These are phyloP conservation scores for Prunus salicina DNA, from an alignment of 306 rosid genomes.

Conservation along the genomic window DNA sequence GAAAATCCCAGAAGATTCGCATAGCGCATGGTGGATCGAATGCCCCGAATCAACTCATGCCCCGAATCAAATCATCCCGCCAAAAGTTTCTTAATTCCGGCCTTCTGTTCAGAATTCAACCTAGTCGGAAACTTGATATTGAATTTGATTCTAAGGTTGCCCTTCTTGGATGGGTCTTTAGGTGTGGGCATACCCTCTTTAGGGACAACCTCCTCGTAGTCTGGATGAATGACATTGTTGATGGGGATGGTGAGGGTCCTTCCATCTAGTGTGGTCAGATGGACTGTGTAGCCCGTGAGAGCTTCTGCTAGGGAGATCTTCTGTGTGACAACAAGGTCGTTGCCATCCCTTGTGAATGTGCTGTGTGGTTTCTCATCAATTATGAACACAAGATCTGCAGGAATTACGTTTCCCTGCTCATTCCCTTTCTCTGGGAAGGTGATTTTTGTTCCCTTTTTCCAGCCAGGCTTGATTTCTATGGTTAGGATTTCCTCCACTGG, in stretches of 20 bases:
- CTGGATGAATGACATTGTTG: constrained; percentile 50
- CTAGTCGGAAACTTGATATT: constrained; percentile 49
- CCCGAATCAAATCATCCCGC: constrained; percentile 15
- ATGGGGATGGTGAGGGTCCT: constrained; percentile 57
- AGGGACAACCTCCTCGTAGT: constrained; percentile 65
- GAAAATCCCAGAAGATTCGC: constrained; percentile 16
- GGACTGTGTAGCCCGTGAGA: constrained; percentile 51
- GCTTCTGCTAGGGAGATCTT: constrained; percentile 59
- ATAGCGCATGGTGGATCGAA: neutral
- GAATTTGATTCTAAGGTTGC: constrained; percentile 77
- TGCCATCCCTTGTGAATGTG: constrained; percentile 76
- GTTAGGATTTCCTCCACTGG: constrained; percentile 81
- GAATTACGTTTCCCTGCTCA: constrained; percentile 59
- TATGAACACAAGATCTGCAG: constrained; percentile 76
- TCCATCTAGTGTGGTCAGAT: constrained; percentile 67
- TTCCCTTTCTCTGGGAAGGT: constrained; percentile 89
- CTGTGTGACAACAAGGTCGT: constrained; percentile 63
- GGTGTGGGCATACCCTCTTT: constrained; percentile 89
- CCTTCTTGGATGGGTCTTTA: constrained; percentile 71
- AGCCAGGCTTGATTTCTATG: constrained; percentile 87
- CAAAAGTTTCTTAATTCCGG: constrained; percentile 47
- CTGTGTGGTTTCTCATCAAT: constrained; percentile 85
- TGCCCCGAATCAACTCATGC: constrained; percentile 3
- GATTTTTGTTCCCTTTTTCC: constrained; percentile 95
- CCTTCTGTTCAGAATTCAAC: constrained; percentile 51